Evolutionary conservation across 75 land plant genomes (phyloP).

Genomic region (Selaginella moellendorffii): DNA sequence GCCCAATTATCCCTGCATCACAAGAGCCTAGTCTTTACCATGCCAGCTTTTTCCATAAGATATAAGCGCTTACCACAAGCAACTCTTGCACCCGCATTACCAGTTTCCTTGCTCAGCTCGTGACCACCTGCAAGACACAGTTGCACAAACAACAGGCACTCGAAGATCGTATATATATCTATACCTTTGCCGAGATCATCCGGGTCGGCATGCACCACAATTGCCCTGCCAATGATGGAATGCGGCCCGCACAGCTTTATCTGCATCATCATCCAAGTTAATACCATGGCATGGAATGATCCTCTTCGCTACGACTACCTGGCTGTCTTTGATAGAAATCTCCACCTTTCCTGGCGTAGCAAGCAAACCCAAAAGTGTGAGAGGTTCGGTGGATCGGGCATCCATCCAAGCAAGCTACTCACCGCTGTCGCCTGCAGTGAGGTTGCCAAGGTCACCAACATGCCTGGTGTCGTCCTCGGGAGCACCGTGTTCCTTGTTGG

Average conservation of each 20-base stretch:
- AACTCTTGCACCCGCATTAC: constrained; percentile 8
- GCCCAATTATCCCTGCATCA: not conserved
- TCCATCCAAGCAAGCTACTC: too few relatives aligned
- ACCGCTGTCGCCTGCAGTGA: constrained; percentile 57
- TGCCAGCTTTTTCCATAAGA: not conserved
- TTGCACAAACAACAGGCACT: not conserved
- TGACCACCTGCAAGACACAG: constrained; percentile 7
- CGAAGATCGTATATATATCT: too few relatives aligned
- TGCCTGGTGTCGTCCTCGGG: constrained; percentile 65
- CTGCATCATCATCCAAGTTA: not conserved
- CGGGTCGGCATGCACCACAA: constrained; percentile 52
- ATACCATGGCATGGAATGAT: not conserved
- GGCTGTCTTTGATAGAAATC: not conserved
- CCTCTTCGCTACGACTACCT: not conserved
- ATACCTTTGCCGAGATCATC: constrained; percentile 93
- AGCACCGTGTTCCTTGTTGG: constrained; percentile 63
- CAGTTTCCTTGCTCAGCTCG: constrained; percentile 7
- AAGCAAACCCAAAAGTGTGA: not conserved
- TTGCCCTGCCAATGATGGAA: constrained; percentile 35
- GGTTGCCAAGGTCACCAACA: constrained; percentile 78
- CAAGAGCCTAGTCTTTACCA: not conserved
- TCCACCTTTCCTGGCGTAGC: not conserved
- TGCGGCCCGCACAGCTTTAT: constrained; percentile 31
- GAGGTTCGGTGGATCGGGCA: too few relatives aligned
- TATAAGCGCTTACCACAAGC: constrained; percentile 4